Evolutionary conservation across 345 rosid genomes (phyloP).

Genomic region (Punica granatum): DNA sequence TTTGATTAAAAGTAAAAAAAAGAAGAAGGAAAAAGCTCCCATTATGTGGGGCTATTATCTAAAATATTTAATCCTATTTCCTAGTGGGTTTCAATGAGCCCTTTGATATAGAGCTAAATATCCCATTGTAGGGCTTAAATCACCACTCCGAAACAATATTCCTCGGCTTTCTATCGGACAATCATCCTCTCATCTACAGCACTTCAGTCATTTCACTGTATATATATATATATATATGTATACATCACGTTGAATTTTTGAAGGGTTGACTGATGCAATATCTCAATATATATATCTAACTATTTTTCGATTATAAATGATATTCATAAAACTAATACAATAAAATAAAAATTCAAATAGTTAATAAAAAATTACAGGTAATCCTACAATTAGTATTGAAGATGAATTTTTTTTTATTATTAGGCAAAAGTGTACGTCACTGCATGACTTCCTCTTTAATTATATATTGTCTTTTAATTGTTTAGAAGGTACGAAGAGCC

Average conservation of each 20-base stretch:
- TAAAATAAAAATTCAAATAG: too few species aligned
- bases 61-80: neutral
- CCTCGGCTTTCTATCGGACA: neutral
- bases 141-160: neutral
- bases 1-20: neutral
- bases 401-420: too few species aligned
- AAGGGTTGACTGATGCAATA: neutral
- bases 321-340: too few species aligned
- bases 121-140: neutral
- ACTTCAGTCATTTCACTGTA: neutral
- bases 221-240: neutral
- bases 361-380: too few species aligned
- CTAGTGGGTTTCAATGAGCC: neutral
- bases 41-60: conserved; percentile 4
- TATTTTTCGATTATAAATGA: too few species aligned
- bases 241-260: neutral
- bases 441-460: too few species aligned
- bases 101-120: neutral
- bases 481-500: too few species aligned
- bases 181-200: neutral
- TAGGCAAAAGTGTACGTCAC: too few species aligned
- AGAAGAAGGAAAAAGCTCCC: neutral
- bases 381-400: too few species aligned
- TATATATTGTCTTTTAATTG: too few species aligned
- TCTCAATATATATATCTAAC: too few species aligned